Conservation (phyloP, 2,329 filamentous ascomycete genomes). For the Fusarium metavorans region DNA sequence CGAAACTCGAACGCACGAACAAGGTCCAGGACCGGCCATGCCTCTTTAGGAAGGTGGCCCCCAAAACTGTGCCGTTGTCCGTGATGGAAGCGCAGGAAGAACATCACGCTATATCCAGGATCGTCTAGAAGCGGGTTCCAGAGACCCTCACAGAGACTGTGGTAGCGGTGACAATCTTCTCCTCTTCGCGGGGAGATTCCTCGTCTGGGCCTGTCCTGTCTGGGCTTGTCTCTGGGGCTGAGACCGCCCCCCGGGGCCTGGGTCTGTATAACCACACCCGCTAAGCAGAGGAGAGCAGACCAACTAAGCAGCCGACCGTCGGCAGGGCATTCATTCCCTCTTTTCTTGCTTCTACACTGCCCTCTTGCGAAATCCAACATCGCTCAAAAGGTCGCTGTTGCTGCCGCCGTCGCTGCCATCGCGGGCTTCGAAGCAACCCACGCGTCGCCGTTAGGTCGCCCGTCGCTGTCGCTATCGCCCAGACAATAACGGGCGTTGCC, state of each 20-base stretch:
- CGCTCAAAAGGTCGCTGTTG: slow-evolving; percentile 8
- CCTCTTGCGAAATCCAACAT: slow-evolving; percentile 24
- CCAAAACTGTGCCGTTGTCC: slow-evolving; percentile 31
- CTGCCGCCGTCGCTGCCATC: slow-evolving; percentile 30
- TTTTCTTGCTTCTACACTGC: slow-evolving; percentile 29
- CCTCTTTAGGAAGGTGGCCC: slow-evolving; percentile 33
- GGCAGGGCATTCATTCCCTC: slow-evolving; percentile 19
- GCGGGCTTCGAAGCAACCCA: slow-evolving; percentile 39
- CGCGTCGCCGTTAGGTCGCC: slow-evolving; percentile 30
- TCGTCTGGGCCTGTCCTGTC: slow-evolving; percentile 18
- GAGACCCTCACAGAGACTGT: not conserved
- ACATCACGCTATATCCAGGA: slow-evolving; percentile 20
- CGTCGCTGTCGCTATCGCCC: slow-evolving; percentile 20
- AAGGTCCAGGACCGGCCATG: slow-evolving; percentile 18
- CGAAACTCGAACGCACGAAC: slow-evolving; percentile 22
- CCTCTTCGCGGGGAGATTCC: slow-evolving; percentile 36
- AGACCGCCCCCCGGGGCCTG: slow-evolving; percentile 25
- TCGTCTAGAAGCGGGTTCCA: slow-evolving; percentile 28
- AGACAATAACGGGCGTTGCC: not conserved
- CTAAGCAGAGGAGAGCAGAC: not conserved
- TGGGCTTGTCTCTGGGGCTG: slow-evolving; percentile 32
- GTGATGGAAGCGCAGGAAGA: slow-evolving; percentile 10
- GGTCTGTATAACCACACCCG: slow-evolving; percentile 37
- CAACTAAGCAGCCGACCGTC: slow-evolving; percentile 31
- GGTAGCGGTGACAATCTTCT: slow-evolving; percentile 22